Conservation (phyloP, 805 yeast species). For the Candida patagonica region DNA sequence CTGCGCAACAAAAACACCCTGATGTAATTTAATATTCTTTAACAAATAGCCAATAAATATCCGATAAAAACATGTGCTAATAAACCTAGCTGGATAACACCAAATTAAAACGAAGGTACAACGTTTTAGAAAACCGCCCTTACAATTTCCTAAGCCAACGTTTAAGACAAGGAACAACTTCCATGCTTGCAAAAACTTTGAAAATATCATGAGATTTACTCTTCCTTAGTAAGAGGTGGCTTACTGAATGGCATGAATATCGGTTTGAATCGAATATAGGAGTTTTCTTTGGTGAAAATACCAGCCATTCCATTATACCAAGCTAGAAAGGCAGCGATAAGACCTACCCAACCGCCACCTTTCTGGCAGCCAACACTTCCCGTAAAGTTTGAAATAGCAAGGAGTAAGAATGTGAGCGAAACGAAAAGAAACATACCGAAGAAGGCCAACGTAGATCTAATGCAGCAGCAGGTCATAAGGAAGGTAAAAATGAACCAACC, state of each 20-base stretch:
- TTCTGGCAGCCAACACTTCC: conserved; percentile 30
- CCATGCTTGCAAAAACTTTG: too few relatives aligned
- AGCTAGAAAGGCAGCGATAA: conserved; percentile 50
- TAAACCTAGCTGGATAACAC: too few relatives aligned
- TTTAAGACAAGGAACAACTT: too few relatives aligned
- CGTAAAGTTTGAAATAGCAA: conserved; percentile 49
- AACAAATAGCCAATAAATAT: too few relatives aligned
- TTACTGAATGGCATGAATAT: conserved; percentile 38
- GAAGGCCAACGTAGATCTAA: conserved; percentile 57
- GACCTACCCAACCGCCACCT: conserved; percentile 61
- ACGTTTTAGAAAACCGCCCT: too few relatives aligned
- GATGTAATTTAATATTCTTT: too few relatives aligned
- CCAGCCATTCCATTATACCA: conserved; percentile 71
- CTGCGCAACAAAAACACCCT: too few relatives aligned
- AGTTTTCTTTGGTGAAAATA: conserved; percentile 53
- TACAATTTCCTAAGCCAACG: too few relatives aligned
- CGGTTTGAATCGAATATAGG: conserved; percentile 45
- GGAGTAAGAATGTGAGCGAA: conserved; percentile 43
- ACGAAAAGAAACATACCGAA: conserved; percentile 45
- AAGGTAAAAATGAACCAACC: conserved; percentile 58
- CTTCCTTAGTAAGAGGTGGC: not conserved
- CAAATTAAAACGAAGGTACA: too few relatives aligned
- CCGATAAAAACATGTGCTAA: too few relatives aligned
- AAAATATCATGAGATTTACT: too few relatives aligned
- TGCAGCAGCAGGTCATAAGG: conserved; percentile 41